These are phyloP conservation scores for Pleomassaria siparia DNA, from an alignment of 2,329 filamentous ascomycete species.

Conservation along the genomic window DNA sequence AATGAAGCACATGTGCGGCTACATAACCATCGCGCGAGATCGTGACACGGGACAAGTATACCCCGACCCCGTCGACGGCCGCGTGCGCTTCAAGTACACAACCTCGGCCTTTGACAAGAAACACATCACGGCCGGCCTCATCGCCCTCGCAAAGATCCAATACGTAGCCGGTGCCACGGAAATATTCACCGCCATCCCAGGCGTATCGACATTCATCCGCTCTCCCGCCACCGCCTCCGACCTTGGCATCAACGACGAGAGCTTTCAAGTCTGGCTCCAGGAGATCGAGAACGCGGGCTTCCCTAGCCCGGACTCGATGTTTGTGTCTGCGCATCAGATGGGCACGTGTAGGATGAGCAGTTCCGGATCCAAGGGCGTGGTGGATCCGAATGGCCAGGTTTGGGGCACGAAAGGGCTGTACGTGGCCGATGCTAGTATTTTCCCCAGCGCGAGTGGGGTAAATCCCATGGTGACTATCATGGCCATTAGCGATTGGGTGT, in stretches of 20 bases:
- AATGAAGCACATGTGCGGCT: slow-evolving; percentile 68
- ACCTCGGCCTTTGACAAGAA: slow-evolving; percentile 70
- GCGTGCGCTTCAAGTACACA: slow-evolving; percentile 68
- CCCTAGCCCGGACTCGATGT: slow-evolving; percentile 54
- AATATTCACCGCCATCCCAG: slow-evolving; percentile 67
- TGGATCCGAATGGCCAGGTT: slow-evolving; percentile 50
- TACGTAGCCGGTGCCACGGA: slow-evolving; percentile 80
- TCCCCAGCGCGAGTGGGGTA: slow-evolving; percentile 75
- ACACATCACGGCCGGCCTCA: slow-evolving; percentile 69
- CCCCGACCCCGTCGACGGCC: slow-evolving; percentile 67
- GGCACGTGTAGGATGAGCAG: slow-evolving; percentile 72
- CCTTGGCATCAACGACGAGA: slow-evolving; percentile 58
- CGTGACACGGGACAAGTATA: slow-evolving; percentile 74
- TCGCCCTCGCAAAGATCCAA: slow-evolving; percentile 73
- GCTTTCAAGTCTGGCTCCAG: slow-evolving; percentile 64
- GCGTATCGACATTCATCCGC: slow-evolving; percentile 65
- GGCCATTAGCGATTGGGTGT: slow-evolving; percentile 48
- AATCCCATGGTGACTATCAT: slow-evolving; percentile 82
- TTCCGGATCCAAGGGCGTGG: slow-evolving; percentile 43
- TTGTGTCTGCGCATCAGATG: slow-evolving; percentile 81
- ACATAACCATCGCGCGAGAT: slow-evolving; percentile 75
- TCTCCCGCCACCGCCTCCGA: slow-evolving; percentile 17
- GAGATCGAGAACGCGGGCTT: slow-evolving; percentile 54
- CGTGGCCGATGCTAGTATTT: slow-evolving; percentile 73
- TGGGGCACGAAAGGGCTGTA: slow-evolving; percentile 69